Conservation (phyloP, 192 early-diverging fungal species). For the Fimicolochytrium jonesii region DNA sequence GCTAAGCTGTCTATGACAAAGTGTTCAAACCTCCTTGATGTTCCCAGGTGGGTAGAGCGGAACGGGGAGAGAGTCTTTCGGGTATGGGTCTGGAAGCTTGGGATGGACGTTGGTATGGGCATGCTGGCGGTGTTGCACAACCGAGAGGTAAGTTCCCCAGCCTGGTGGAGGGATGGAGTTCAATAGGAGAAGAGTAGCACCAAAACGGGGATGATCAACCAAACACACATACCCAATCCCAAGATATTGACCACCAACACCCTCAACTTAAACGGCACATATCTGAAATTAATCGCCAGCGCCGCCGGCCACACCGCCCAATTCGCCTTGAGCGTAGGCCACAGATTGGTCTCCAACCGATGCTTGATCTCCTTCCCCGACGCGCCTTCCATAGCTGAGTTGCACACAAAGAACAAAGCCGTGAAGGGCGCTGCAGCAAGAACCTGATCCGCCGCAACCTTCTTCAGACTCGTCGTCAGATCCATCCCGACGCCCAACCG, state of each 20-base stretch:
- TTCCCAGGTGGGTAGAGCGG: constrained; percentile 22
- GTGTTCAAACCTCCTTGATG: constrained; percentile 21
- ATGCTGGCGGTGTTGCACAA: constrained; percentile 28
- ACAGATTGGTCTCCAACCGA: constrained; percentile 15
- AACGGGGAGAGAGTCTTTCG: constrained; percentile 15
- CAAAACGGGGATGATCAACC: too few species aligned
- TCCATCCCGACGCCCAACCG: constrained; percentile 22
- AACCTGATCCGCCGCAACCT: constrained; percentile 26
- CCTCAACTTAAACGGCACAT: constrained; percentile 23
- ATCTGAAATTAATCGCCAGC: constrained; percentile 21
- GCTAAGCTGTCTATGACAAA: too few species aligned
- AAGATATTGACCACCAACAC: constrained; percentile 21
- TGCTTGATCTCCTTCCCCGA: constrained; percentile 4
- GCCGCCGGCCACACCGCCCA: constrained; percentile 29
- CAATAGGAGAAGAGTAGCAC: too few species aligned
- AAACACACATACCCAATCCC: constrained; percentile 15
- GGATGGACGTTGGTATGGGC: constrained; percentile 5
- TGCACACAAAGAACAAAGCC: constrained; percentile 21
- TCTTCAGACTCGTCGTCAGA: constrained; percentile 18
- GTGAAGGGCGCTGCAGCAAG: constrained; percentile 25
- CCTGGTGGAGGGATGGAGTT: not conserved
- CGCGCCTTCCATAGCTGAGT: constrained; percentile 18
- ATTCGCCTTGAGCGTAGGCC: constrained; percentile 28
- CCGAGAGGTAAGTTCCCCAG: constrained; percentile 28
- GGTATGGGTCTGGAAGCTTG: constrained; percentile 19